Evolutionary conservation across 192 early-diverging fungal species (phyloP).

Genomic region (Coemansia sp.): DNA sequence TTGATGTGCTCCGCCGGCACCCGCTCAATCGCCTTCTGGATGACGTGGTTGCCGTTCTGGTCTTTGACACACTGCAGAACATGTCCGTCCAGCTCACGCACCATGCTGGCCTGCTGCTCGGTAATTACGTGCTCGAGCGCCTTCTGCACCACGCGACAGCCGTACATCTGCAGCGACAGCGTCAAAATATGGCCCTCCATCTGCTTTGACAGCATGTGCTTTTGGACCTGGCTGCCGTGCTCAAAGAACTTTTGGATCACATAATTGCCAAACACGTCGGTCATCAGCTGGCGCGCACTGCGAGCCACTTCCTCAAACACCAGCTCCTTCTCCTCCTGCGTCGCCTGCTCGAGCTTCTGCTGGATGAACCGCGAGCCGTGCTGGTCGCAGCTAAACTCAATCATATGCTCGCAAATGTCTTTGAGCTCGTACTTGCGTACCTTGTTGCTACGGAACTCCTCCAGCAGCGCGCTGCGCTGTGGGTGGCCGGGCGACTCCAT

Average conservation of each 20-base stretch:
- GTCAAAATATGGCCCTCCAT: conserved; percentile 96
- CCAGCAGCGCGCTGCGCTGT: conserved; percentile 81
- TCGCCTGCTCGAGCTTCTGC: conserved; percentile 93
- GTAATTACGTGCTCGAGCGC: conserved; percentile 90
- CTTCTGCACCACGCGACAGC: conserved; percentile 98
- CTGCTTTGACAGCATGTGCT: conserved; percentile 85
- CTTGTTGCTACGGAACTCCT: conserved; percentile 98
- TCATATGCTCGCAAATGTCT: conserved; percentile 92
- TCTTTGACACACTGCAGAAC: conserved; percentile 99
- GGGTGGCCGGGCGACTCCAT: conserved; percentile 59
- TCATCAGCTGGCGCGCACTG: conserved; percentile 90
- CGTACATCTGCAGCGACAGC: conserved; percentile 98
- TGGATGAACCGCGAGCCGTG: conserved; percentile 99
- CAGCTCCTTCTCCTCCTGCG: conserved; percentile 90
- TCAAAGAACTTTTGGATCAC: conserved; percentile 99
- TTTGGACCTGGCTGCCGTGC: conserved; percentile 92
- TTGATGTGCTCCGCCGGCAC: conserved; percentile 89
- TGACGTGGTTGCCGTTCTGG: conserved; percentile 99
- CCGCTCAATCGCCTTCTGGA: conserved; percentile 98
- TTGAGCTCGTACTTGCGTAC: conserved; percentile 94
- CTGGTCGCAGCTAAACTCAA: conserved; percentile 98
- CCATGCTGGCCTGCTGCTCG: conserved; percentile 88
- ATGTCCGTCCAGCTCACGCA: conserved; percentile 91
- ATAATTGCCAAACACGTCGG: conserved; percentile 99
- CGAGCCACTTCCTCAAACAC: conserved; percentile 97